These are phyloP conservation scores for Choanephora cucurbitarum DNA, from an alignment of 371 early-diverging fungal species.

Conservation along the genomic window DNA sequence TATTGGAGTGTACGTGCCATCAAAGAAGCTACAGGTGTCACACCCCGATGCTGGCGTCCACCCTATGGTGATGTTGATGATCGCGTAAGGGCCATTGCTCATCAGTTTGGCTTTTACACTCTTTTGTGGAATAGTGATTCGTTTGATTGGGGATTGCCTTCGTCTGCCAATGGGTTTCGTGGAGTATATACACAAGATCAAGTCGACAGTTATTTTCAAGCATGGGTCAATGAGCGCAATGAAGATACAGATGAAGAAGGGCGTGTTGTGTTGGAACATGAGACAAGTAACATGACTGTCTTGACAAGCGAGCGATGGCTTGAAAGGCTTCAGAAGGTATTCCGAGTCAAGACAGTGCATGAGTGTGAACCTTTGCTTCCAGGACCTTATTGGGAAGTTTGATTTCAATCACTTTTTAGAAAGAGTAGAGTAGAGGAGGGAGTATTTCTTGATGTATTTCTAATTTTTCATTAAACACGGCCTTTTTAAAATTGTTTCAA, in stretches of 20 bases:
- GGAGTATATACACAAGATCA: conserved; percentile 11
- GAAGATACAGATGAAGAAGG: conserved; percentile 32
- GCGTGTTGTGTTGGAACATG: conserved; percentile 49
- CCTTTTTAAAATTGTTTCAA: too few relatives aligned
- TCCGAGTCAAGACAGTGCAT: conserved; percentile 39
- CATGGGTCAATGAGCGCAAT: conserved; percentile 34
- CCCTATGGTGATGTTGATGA: conserved; percentile 56
- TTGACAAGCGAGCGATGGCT: conserved; percentile 46
- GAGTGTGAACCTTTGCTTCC: conserved; percentile 41
- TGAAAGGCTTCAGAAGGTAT: conserved; percentile 34
- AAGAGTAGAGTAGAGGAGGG: too few relatives aligned
- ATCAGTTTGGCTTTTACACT: conserved; percentile 46
- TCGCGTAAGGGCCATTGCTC: conserved; percentile 50
- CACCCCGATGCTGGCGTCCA: conserved; percentile 56
- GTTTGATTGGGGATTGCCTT: conserved; percentile 31
- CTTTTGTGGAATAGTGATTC: conserved; percentile 44
- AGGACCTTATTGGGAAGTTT: conserved; percentile 46
- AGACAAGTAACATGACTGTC: conserved; percentile 45
- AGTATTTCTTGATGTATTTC: too few relatives aligned
- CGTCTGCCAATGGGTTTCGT: conserved; percentile 20
- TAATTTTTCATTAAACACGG: too few relatives aligned
- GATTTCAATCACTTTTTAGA: too few relatives aligned
- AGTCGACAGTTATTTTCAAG: conserved; percentile 14
- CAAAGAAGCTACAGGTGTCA: conserved; percentile 52
- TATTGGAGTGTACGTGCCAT: conserved; percentile 51